Conservation (phyloP, 306 rosid species). For the Corylus heterophylla region DNA sequence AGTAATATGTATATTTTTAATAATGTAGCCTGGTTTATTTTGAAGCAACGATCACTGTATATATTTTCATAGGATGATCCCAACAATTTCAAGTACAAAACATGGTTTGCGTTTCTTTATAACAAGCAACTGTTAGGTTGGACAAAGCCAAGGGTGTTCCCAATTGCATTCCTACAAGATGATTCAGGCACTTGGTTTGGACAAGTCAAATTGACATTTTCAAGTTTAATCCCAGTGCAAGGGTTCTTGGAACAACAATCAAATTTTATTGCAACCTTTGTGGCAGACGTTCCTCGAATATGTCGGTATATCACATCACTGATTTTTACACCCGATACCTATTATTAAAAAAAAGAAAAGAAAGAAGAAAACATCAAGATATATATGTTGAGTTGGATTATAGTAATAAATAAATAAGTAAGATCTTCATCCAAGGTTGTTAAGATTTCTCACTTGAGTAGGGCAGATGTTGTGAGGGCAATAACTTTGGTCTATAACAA, state of each 20-base stretch:
- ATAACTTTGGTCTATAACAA: conserved; percentile 53
- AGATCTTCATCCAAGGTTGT: too few relatives aligned
- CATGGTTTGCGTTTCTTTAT: neutral
- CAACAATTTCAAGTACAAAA: neutral
- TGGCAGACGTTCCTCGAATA: conserved; percentile 54
- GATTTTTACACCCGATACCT: conserved; percentile 50
- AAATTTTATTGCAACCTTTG: conserved; percentile 54
- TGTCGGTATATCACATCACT: conserved; percentile 45
- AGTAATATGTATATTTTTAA: too few relatives aligned
- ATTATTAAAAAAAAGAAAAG: neutral
- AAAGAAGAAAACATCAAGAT: neutral
- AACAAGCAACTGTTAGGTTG: conserved; percentile 48
- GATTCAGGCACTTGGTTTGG: conserved; percentile 36
- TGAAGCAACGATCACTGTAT: too few relatives aligned
- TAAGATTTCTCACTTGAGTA: conserved; percentile 30
- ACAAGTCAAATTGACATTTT: conserved; percentile 46
- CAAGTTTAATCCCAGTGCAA: conserved; percentile 38
- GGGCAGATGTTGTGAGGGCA: conserved; percentile 49
- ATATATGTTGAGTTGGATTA: neutral
- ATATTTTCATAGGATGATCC: too few relatives aligned
- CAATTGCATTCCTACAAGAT: conserved; percentile 39
- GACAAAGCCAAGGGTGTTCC: conserved; percentile 33
- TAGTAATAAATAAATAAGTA: too few relatives aligned
- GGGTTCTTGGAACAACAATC: conserved; percentile 54
- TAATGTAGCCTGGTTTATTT: too few relatives aligned